Base-by-base conservation (phyloP, 345 rosid genomes). In the Acer saccharum region DNA sequence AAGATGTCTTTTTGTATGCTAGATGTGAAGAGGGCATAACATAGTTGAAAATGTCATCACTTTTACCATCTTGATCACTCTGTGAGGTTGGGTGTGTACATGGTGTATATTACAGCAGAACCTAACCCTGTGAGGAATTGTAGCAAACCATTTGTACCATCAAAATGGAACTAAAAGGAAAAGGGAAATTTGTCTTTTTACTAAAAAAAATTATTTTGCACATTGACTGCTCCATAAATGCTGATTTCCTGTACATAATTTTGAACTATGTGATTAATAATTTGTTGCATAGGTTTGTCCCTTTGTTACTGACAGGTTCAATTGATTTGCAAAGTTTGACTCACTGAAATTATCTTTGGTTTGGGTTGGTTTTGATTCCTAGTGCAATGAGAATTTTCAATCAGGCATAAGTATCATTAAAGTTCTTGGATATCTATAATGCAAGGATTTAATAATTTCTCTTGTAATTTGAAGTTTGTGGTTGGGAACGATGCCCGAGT, bases 21-120 rank as follows among this genome's bases (percentile, higher is more conserved):
- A 18, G n/a, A 67, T 58, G 20, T 71, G 54, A 71, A 32, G 64
- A 71, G 64, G 44, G 27, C 21, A 6, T 12, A 17, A 55, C 58
- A 48, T 52, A 48, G 44, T 35, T 6, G 16, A 68, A 64, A 44
- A 44, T 76, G 44, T 77, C 46, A 74, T 46, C 12, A 14, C 25
- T 57, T 74, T 64, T 55, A 16, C 76, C 76, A 72, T 60, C 32
- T 72, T 71, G 35, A 62, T 73, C 68, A 23, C 55, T 16, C 23
- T 16, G 16, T 62, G 14, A 23, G 58, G n/a, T 54, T 54, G 39
- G 41, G 25, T 62, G 10, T 44, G 68, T 48, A 14, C 14, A 21
- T 44, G 76, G 41, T 20, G 58, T 73, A 61, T 62, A 6, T 63
- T 62, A 12, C 58, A 23, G 68, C 57, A 61, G 11, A 35, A 44